Evolutionary conservation across 768 basidiomycete genomes (phyloP).

Genomic region (Leccinellum rugosiceps): DNA sequence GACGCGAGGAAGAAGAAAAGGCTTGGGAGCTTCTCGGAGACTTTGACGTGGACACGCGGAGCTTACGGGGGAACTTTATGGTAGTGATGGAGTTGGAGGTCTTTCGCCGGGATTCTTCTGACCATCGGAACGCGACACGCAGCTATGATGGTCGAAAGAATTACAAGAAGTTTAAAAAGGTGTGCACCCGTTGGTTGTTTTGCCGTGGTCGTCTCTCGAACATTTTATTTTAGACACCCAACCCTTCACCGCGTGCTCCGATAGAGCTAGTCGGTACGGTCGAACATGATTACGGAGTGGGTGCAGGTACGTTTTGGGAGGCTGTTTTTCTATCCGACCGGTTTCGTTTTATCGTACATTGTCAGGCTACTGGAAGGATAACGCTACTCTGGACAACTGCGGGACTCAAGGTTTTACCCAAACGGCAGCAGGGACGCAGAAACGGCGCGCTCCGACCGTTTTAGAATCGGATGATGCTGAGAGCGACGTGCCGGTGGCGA

Average conservation of each 20-base stretch:
- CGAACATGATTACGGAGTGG: slow-evolving; percentile 54
- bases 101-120: slow-evolving; percentile 30
- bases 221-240: slow-evolving; percentile 26
- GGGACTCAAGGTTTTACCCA: slow-evolving; percentile 21
- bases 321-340: neutral
- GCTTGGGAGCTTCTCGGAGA: slow-evolving; percentile 62
- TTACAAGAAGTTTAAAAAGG: slow-evolving; percentile 80
- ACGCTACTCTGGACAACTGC: slow-evolving; percentile 17
- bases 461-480: slow-evolving; percentile 42
- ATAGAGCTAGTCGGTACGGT: slow-evolving; percentile 53
- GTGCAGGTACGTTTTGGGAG: slow-evolving; percentile 36
- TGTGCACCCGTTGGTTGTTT: slow-evolving; percentile 24
- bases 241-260: slow-evolving; percentile 27
- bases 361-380: slow-evolving; percentile 58
- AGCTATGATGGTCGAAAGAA: slow-evolving; percentile 47
- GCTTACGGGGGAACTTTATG: slow-evolving; percentile 77
- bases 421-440: slow-evolving; percentile 12
- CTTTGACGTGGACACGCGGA: slow-evolving; percentile 55
- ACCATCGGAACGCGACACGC: slow-evolving; percentile 34
- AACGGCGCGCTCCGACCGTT: slow-evolving; percentile 28
- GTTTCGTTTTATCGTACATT: neutral
- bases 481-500: slow-evolving; percentile 13
- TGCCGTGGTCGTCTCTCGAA: slow-evolving; percentile 8
- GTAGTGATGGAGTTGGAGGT: slow-evolving; percentile 67
- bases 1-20: slow-evolving; percentile 43